Evolutionary conservation across 805 yeast species (phyloP).

Genomic region (Priceomyces castillae): DNA sequence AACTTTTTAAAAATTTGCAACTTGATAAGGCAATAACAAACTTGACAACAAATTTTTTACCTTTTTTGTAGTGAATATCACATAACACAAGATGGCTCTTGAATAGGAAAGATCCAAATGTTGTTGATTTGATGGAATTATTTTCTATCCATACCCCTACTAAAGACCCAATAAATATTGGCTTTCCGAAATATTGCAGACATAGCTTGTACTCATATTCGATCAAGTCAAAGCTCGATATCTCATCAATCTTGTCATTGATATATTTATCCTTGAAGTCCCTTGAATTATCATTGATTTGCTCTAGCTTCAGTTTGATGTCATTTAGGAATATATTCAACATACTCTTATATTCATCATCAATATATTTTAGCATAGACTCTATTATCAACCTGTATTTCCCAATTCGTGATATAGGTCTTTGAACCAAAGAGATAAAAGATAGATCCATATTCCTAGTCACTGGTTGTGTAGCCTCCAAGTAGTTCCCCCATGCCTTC

Average conservation of each 20-base stretch:
- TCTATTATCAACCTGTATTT: slow-evolving; percentile 54
- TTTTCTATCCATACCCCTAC: slow-evolving; percentile 37
- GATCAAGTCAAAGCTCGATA: slow-evolving; percentile 11
- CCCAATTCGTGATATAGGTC: slow-evolving; percentile 49
- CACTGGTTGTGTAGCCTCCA: slow-evolving; percentile 43
- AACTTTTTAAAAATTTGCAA: slow-evolving; percentile 21
- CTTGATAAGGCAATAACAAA: slow-evolving; percentile 50
- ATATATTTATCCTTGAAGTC: slow-evolving; percentile 20
- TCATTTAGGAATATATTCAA: slow-evolving; percentile 13
- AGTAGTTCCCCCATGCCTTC: slow-evolving; percentile 32
- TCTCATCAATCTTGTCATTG: slow-evolving; percentile 16
- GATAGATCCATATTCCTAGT: slow-evolving; percentile 45
- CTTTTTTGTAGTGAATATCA: slow-evolving; percentile 11
- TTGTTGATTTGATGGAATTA: slow-evolving; percentile 8
- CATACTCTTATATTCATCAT: slow-evolving; percentile 8
- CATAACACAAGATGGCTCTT: slow-evolving; percentile 49
- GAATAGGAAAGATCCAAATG: slow-evolving; percentile 42
- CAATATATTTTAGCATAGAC: slow-evolving; percentile 30
- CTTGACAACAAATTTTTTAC: slow-evolving; percentile 28
- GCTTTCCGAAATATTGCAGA: slow-evolving; percentile 47
- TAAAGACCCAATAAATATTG: slow-evolving; percentile 44
- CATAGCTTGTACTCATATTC: slow-evolving; percentile 11
- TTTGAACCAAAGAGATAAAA: slow-evolving; percentile 50
- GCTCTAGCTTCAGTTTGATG: slow-evolving; percentile 20
- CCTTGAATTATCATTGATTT: slow-evolving; percentile 23